Conservation (phyloP, 805 yeast species). For the Cyberlindnera mycetangii region DNA sequence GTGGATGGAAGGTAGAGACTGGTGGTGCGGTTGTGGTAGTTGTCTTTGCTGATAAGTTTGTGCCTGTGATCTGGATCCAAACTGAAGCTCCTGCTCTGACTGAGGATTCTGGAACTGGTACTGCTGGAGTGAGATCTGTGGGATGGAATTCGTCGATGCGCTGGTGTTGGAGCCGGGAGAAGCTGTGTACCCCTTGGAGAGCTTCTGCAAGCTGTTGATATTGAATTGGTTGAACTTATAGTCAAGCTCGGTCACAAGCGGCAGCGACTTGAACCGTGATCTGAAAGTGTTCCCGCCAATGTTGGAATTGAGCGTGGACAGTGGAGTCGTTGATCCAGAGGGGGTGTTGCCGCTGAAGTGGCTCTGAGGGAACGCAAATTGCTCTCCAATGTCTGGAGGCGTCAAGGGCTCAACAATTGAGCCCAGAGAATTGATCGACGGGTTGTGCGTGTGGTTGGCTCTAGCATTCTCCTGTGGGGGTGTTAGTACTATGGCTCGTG, state of each 20-base stretch:
- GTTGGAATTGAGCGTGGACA: constrained; percentile 21
- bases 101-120: constrained; percentile 6
- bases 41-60: constrained; percentile 5
- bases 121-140: constrained; percentile 24
- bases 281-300: constrained; percentile 28
- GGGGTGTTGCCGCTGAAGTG: constrained; percentile 17
- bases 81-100: background rate
- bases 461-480: constrained; percentile 19
- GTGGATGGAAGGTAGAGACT: constrained; percentile 8
- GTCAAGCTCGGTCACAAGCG: constrained; percentile 35
- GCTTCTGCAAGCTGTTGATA: constrained; percentile 23
- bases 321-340: constrained; percentile 19
- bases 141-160: constrained; percentile 17
- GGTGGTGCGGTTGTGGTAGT: constrained; percentile 5
- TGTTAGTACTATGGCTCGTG: constrained; percentile 16
- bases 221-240: constrained; percentile 28
- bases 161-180: constrained; percentile 7
- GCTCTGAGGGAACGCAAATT: constrained; percentile 14
- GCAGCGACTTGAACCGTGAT: constrained; percentile 31
- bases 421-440: constrained; percentile 36
- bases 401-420: constrained; percentile 51
- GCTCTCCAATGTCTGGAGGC: constrained; percentile 40
- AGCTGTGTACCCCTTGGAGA: constrained; percentile 15
- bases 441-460: constrained; percentile 24
- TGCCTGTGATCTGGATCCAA: constrained; percentile 1